A percentile compares a stretch with the other conserved stretches of the same genome.
Conservation (phyloP, 768 basidiomycete genomes). For the Sporobolomyces roseus region DNA sequence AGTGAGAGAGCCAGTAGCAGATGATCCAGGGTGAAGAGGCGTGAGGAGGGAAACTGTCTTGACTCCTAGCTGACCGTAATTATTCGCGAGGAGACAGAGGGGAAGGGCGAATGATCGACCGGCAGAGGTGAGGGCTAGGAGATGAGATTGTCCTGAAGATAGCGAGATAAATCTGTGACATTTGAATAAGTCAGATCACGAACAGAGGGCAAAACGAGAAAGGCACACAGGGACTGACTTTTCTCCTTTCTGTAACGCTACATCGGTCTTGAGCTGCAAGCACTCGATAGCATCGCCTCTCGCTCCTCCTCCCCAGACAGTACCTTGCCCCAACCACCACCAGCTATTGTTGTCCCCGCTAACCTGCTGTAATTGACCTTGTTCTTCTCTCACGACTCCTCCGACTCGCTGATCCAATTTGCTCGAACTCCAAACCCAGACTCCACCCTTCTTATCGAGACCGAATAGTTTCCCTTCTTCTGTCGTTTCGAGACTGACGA, state of each 20-base stretch:
- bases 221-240: constrained; percentile 52
- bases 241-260: constrained; percentile 62
- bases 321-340: constrained; percentile 20
- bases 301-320: constrained; percentile 57
- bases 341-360: constrained; percentile 53
- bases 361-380: constrained; percentile 49
- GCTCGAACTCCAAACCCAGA: constrained; percentile 64
- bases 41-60: constrained; percentile 58
- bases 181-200: background rate
- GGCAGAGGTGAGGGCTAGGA: constrained; percentile 52
- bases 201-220: background rate
- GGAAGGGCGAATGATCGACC: constrained; percentile 79
- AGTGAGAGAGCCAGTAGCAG: constrained; percentile 38
- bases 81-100: constrained; percentile 68
- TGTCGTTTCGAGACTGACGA: constrained; percentile 34
- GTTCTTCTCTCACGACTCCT: constrained; percentile 46
- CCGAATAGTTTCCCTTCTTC: constrained; percentile 60
- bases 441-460: constrained; percentile 68
- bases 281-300: constrained; percentile 52
- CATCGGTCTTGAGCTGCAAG: constrained; percentile 59
- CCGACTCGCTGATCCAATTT: constrained; percentile 55
- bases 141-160: constrained; percentile 62
- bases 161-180: constrained; percentile 64
- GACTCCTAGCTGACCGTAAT: constrained; percentile 77
- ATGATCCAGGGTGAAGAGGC: constrained; percentile 19